Evolutionary conservation across 2,329 filamentous ascomycete genomes (phyloP).

Genomic region (Verticillium alfalfae): DNA sequence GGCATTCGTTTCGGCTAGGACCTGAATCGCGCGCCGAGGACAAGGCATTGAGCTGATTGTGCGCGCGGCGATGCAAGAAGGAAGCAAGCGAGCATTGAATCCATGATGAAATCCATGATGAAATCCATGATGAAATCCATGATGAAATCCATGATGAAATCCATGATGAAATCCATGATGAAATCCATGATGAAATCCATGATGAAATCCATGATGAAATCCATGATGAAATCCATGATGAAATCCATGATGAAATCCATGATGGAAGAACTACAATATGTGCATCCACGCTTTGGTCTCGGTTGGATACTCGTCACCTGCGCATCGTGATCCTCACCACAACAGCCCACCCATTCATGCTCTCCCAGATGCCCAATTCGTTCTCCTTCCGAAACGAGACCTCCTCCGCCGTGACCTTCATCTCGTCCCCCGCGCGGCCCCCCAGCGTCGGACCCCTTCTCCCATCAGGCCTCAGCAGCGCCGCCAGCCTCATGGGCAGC

Average conservation of each 20-base stretch:
- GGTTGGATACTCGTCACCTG: neutral
- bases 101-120: neutral
- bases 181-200: neutral
- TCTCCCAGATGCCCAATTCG: slow-evolving; percentile 46
- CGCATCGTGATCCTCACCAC: slow-evolving; percentile 32
- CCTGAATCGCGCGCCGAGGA: neutral
- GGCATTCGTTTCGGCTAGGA: slow-evolving; percentile 50
- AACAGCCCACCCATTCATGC: slow-evolving; percentile 42
- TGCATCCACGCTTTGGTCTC: neutral
- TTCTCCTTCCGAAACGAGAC: slow-evolving; percentile 46
- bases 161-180: neutral
- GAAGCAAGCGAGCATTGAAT: neutral
- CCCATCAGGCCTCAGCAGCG: neutral
- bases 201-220: neutral
- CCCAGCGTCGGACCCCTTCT: slow-evolving; percentile 23
- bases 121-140: neutral
- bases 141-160: neutral
- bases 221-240: neutral
- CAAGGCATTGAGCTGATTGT: neutral
- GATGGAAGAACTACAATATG: neutral
- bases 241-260: neutral
- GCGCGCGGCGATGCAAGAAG: neutral
- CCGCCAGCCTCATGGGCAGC: slow-evolving; percentile 39
- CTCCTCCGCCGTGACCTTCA: slow-evolving; percentile 38
- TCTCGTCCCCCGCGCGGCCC: slow-evolving; percentile 21